These are phyloP conservation scores for Acacia acuminata DNA, from an alignment of 306 rosid genomes.

Conservation along the genomic window DNA sequence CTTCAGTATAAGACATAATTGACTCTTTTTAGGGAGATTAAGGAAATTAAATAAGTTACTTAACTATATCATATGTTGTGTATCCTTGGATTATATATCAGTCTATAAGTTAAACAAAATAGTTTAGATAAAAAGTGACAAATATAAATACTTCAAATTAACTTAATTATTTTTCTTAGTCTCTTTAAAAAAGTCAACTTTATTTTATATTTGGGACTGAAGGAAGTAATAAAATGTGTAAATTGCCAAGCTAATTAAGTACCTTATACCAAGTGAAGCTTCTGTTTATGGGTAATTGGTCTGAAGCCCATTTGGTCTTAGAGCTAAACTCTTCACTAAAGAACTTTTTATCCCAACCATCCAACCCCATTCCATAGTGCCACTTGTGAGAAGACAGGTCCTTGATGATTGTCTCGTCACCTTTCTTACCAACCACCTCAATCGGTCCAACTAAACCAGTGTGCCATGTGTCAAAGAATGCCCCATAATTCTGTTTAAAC, in stretches of 20 bases:
- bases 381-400: slow-evolving; percentile 52
- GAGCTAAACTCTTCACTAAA: slow-evolving; percentile 30
- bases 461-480: slow-evolving; percentile 34
- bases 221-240: neutral
- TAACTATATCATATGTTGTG: too few relatives aligned
- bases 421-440: slow-evolving; percentile 35
- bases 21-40: too few relatives aligned
- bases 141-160: too few relatives aligned
- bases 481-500: slow-evolving; percentile 47
- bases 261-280: slow-evolving; percentile 70
- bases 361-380: slow-evolving; percentile 46
- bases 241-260: neutral
- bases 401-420: slow-evolving; percentile 47
- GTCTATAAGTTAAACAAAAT: too few relatives aligned
- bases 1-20: too few relatives aligned
- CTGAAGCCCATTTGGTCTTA: slow-evolving; percentile 39
- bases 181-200: too few relatives aligned
- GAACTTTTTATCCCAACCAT: slow-evolving; percentile 37
- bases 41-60: too few relatives aligned
- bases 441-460: slow-evolving; percentile 49
- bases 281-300: slow-evolving; percentile 28
- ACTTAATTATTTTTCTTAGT: too few relatives aligned
- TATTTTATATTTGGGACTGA: too few relatives aligned
- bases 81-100: too few relatives aligned
- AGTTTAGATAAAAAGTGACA: too few relatives aligned